These are phyloP conservation scores for Carex cristatella DNA, from an alignment of 176 grass and related monocot genomes.

Conservation along the genomic window DNA sequence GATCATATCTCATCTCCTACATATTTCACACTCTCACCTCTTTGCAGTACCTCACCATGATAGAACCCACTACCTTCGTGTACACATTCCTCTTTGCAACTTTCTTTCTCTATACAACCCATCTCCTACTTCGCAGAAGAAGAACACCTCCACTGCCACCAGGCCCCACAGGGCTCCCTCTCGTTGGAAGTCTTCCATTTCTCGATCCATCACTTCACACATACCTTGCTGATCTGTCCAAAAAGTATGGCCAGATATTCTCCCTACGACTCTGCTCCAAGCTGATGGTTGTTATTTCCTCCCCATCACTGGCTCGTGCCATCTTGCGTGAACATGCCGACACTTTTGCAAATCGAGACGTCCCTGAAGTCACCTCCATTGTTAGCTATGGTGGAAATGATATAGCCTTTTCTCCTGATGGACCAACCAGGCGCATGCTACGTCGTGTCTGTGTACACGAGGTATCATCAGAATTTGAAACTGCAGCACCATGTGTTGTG, in stretches of 20 bases:
- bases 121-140: not conserved
- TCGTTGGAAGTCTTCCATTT: constrained; percentile 35
- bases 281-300: constrained; percentile 30
- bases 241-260: constrained; percentile 36
- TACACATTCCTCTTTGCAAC: constrained; percentile 5
- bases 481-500: not conserved
- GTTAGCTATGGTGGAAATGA: constrained; percentile 13
- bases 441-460: constrained; percentile 33
- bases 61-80: not conserved
- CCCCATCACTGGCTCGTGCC: constrained; percentile 27
- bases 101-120: not conserved
- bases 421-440: constrained; percentile 37
- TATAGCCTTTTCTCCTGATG: constrained; percentile 33
- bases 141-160: not conserved
- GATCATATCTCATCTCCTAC: not conserved
- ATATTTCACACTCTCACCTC: not conserved
- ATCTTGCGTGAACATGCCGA: constrained; percentile 36
- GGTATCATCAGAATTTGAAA: not conserved
- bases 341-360: constrained; percentile 33
- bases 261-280: constrained; percentile 38
- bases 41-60: not conserved
- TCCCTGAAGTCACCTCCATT: constrained; percentile 1
- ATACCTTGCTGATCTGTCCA: constrained; percentile 27
- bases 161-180: constrained; percentile 19
- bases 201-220: constrained; percentile 30